These are phyloP conservation scores for Hemisphaericaspora xylofermentans DNA, from an alignment of 1,139 yeast genomes.

Conservation along the genomic window DNA sequence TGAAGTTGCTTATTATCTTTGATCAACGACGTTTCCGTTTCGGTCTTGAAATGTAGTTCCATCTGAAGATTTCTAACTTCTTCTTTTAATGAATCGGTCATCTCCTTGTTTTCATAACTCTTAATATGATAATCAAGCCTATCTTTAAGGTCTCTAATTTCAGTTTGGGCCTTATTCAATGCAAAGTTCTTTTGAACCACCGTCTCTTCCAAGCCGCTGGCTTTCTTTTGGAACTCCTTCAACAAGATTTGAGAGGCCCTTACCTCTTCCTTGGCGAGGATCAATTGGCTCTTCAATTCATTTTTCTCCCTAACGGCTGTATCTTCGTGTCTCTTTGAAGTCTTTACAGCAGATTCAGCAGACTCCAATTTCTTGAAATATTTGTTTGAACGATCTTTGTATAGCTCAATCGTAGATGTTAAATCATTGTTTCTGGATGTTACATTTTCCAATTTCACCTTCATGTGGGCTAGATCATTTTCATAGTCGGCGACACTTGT, in stretches of 20 bases:
- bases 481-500: slow-evolving; percentile 42
- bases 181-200: slow-evolving; percentile 61
- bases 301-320: slow-evolving; percentile 54
- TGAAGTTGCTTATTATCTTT: slow-evolving; percentile 63
- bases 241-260: slow-evolving; percentile 57
- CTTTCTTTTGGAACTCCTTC: slow-evolving; percentile 55
- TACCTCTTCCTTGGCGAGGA: slow-evolving; percentile 57
- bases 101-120: slow-evolving; percentile 44
- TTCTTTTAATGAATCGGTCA: slow-evolving; percentile 46
- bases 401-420: slow-evolving; percentile 54
- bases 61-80: slow-evolving; percentile 60
- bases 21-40: slow-evolving; percentile 62
- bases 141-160: slow-evolving; percentile 42
- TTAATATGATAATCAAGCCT: slow-evolving; percentile 56
- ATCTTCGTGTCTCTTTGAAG: slow-evolving; percentile 62
- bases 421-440: slow-evolving; percentile 53
- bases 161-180: slow-evolving; percentile 49
- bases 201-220: slow-evolving; percentile 55
- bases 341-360: slow-evolving; percentile 72
- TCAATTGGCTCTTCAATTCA: slow-evolving; percentile 54
- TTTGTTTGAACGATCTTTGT: slow-evolving; percentile 72
- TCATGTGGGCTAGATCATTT: slow-evolving; percentile 40
- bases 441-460: slow-evolving; percentile 54
- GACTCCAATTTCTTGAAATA: slow-evolving; percentile 72
- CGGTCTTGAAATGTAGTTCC: slow-evolving; percentile 57